These are phyloP conservation scores for Pseudocohnilembus persalinus DNA, from an alignment of 169 alveolate species.

Conservation along the genomic window DNA sequence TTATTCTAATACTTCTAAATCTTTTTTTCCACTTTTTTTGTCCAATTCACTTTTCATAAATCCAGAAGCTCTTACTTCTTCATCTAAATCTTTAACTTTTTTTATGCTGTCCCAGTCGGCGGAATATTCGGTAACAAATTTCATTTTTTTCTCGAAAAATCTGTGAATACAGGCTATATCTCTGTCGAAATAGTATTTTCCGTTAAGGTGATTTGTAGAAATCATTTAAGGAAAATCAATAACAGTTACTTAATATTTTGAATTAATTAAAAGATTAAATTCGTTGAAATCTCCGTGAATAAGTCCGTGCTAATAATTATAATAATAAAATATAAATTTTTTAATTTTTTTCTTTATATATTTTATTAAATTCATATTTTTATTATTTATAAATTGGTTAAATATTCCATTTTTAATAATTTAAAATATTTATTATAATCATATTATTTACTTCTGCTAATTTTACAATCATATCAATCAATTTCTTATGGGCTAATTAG, in stretches of 20 bases:
- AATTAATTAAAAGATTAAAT: constrained; percentile 92
- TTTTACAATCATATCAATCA: constrained; percentile 22
- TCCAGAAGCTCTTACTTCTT: constrained; percentile 75
- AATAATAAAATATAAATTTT: constrained; percentile 85
- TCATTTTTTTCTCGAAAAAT: constrained; percentile 91
- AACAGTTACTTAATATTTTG: constrained; percentile 60
- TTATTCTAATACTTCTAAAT: constrained; percentile 20
- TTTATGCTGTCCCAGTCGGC: constrained; percentile 61
- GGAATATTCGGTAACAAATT: constrained; percentile 69
- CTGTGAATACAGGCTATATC: constrained; percentile 93
- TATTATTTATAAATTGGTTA: constrained; percentile 7
- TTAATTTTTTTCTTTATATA: constrained; percentile 71
- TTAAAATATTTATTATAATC: neutral
- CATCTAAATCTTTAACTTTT: constrained; percentile 62
- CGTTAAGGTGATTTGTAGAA: constrained; percentile 94
- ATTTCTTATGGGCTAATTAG: constrained; percentile 56
- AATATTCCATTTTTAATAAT: neutral
- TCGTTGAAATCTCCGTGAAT: constrained; percentile 99
- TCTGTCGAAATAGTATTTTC: constrained; percentile 92
- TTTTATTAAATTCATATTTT: constrained; percentile 42
- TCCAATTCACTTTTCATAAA: constrained; percentile 46
- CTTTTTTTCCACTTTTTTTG: constrained; percentile 22
- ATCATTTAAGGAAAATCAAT: constrained; percentile 98
- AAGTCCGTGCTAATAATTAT: constrained; percentile 83
- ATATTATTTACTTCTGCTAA: constrained; percentile 7